These are phyloP conservation scores for Primulina eburnea DNA, from an alignment of 257 asterid species.

Conservation along the genomic window DNA sequence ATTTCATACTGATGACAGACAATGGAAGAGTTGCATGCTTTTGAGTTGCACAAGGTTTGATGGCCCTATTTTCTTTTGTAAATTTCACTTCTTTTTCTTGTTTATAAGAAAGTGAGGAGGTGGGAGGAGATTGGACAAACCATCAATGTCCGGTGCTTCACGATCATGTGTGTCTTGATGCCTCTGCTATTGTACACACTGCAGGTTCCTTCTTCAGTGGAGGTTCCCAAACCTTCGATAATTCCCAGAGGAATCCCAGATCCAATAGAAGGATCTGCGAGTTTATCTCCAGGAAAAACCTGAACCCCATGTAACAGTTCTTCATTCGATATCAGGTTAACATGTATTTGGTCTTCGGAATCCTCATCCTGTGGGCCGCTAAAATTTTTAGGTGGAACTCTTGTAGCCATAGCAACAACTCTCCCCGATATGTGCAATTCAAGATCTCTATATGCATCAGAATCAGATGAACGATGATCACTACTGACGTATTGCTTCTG, in stretches of 20 bases:
- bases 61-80: no score
- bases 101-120: background rate
- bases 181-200: conserved; percentile 57
- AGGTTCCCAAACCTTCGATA: conserved; percentile 77
- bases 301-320: conserved; percentile 27
- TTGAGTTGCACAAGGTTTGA: no score
- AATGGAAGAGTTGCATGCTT: no score
- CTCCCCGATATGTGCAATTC: conserved; percentile 73
- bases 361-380: conserved; percentile 37
- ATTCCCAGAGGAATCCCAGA: conserved; percentile 59
- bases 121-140: conserved; percentile 33
- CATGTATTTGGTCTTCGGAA: conserved; percentile 56
- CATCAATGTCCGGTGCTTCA: conserved; percentile 91
- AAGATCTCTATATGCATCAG: conserved; percentile 69
- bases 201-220: conserved; percentile 86
- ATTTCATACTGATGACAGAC: conserved; percentile 18
- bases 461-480: conserved; percentile 43
- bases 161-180: conserved; percentile 69
- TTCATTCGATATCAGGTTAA: conserved; percentile 50
- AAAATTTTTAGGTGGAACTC: conserved; percentile 53
- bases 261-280: conserved; percentile 34
- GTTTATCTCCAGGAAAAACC: conserved; percentile 22
- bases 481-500: conserved; percentile 32
- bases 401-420: conserved; percentile 75
- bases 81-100: no score